Percentiles rank a stretch among this genome's conserved stretches.
Conservation (phyloP, 2,329 filamentous ascomycete species). For the Arthrobotrys conoides region DNA sequence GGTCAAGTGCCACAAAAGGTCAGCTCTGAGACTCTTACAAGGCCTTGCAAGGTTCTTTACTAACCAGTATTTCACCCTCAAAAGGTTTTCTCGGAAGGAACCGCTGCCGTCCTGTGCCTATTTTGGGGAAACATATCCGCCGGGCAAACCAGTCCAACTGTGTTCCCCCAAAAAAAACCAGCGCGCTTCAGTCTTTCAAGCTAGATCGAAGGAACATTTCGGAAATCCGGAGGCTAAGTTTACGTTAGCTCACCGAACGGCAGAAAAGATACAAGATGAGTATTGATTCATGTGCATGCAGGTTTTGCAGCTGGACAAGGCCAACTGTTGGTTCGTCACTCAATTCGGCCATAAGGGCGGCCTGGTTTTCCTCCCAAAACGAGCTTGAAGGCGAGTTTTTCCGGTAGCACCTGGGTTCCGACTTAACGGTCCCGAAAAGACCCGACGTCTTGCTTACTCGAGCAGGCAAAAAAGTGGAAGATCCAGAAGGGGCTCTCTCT, state of each 20-base stretch:
- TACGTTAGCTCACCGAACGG: not conserved
- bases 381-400: slow-evolving; percentile 9
- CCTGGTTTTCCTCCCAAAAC: slow-evolving; percentile 16
- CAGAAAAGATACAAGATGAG: not conserved
- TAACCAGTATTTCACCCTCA: not conserved
- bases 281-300: slow-evolving; percentile 18
- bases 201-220: slow-evolving; percentile 30
- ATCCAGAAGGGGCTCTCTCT: not conserved
- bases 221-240: slow-evolving; percentile 20
- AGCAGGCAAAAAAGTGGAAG: slow-evolving; percentile 2
- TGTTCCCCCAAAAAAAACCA: not conserved
- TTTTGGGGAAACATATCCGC: slow-evolving; percentile 43
- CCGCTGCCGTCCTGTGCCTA: slow-evolving; percentile 42
- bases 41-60: slow-evolving; percentile 22
- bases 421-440: slow-evolving; percentile 34
- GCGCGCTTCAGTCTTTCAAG: not conserved
- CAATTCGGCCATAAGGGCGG: slow-evolving; percentile 13
- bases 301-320: not conserved
- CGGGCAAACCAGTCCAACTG: not conserved
- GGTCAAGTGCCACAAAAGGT: slow-evolving; percentile 17
- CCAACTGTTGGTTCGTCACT: slow-evolving; percentile 10
- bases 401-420: slow-evolving; percentile 5
- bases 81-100: slow-evolving; percentile 33
- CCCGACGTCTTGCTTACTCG: slow-evolving; percentile 29
- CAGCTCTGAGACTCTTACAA: slow-evolving; percentile 22